Evolutionary conservation across 371 early-diverging fungal genomes (phyloP).

Genomic region (Lichtheimia corymbifera): DNA sequence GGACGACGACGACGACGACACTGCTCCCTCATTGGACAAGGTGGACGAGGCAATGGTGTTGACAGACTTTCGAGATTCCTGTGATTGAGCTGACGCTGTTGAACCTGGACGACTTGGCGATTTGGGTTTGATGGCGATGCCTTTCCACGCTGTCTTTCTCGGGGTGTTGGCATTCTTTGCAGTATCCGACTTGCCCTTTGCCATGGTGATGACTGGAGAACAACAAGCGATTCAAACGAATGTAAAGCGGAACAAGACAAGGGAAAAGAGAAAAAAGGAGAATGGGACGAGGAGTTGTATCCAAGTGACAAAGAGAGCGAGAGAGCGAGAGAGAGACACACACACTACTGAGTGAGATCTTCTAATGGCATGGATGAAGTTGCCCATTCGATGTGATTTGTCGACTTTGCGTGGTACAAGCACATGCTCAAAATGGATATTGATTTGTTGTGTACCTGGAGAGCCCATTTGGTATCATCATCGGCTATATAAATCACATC

Average conservation of each 20-base stretch:
- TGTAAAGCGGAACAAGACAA: neutral
- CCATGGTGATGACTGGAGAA: constrained; percentile 2
- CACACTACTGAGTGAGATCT: no score
- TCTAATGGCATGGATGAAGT: no score
- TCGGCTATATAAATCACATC: no score
- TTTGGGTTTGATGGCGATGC: constrained; percentile 15
- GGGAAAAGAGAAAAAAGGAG: neutral
- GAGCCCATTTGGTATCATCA: no score
- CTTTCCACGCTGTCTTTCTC: constrained; percentile 21
- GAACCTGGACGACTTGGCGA: constrained; percentile 16
- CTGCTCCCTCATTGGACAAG: constrained; percentile 8
- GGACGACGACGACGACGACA: neutral
- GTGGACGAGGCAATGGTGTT: constrained; percentile 6
- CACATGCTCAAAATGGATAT: no score
- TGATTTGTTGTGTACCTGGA: no score
- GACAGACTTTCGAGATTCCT: constrained; percentile 14
- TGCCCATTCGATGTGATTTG: no score
- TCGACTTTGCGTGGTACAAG: no score
- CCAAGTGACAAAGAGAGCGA: no score
- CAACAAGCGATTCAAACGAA: neutral
- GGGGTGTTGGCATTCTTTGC: constrained; percentile 3
- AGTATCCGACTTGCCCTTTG: constrained; percentile 1
- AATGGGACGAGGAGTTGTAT: neutral
- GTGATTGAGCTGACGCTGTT: constrained; percentile 13
- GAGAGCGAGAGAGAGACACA: no score